Base-by-base conservation (phyloP, 225 moss, liverwort and hornwort species). In the Bryum argenteum region DNA sequence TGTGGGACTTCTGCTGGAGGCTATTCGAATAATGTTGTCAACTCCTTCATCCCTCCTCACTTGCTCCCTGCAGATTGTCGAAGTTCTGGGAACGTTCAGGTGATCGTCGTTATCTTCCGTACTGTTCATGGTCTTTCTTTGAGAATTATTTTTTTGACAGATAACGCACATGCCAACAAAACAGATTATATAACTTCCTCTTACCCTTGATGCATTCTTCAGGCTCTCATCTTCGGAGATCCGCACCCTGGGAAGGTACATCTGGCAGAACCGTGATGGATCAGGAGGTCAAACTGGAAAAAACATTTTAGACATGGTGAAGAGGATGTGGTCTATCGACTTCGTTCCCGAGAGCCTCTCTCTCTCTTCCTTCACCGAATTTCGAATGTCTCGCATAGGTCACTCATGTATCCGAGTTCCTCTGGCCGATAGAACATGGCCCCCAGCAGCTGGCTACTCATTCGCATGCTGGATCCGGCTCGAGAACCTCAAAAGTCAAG, bases 381-480 rank as follows among this genome's bases (percentile, higher is more conserved):
- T 98, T 68, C 89, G 89, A 70, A 89, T 94, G 94, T 72, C 77
- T 38, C 87, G 75, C 66, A 75, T 62, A 24, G 97, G 97, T 61
- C 88, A 94, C 85, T 92, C 90, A 38, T 92, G 92, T 68, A 87
- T 94, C 79, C 89, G 88, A 71, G 81, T 92, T 57, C 83, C 90
- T 51, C 76, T 98, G 69, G 85, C 87, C 69, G 97, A 92, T 78
- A 87, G 94, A 81, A 72, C 88, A 54, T 98, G 97, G 97, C 97
- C 97, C n/a, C 97, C 97, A 66, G 83, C 89, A 65, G 90, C 93
- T 53, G 97, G 97, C 50, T 98, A 98, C 77, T 94, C 97, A 24
- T 98, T 94, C 76, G 88, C 86, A 67, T 98, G 97, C 84, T 98
- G 97, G 97, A 79, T 98, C 48, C 87, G 94, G 20, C 81, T 91